Evolutionary conservation across 2,329 filamentous ascomycete genomes (phyloP).

Genomic region (Chalara sp.): DNA sequence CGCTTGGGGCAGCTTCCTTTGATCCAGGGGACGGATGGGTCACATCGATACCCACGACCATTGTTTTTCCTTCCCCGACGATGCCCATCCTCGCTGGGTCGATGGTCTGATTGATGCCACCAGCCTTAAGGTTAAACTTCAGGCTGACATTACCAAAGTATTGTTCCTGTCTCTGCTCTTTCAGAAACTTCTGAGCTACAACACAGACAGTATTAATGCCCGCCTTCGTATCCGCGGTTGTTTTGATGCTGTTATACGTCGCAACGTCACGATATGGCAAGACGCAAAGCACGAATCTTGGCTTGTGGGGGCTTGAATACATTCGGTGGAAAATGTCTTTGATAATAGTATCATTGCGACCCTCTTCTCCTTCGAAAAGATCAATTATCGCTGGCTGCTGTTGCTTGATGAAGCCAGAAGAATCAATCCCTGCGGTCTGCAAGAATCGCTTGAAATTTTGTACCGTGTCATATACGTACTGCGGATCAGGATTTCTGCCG

Average conservation of each 20-base stretch:
- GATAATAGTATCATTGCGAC: constrained; percentile 12
- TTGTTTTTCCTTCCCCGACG: constrained; percentile 62
- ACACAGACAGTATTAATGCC: constrained; percentile 26
- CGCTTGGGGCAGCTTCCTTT: constrained; percentile 55
- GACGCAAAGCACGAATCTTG: constrained; percentile 23
- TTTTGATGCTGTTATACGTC: constrained; percentile 27
- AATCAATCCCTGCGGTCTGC: constrained; percentile 17
- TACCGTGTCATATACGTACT: constrained; percentile 10
- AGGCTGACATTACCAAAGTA: constrained; percentile 66
- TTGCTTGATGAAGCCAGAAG: constrained; percentile 10
- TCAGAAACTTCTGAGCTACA: constrained; percentile 20
- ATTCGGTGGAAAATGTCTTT: constrained; percentile 11
- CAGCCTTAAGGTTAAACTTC: constrained; percentile 77
- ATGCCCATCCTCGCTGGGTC: constrained; percentile 46
- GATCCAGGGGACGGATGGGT: constrained; percentile 75
- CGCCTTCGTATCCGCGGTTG: constrained; percentile 19
- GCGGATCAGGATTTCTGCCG: neutral
- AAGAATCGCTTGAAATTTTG: constrained; percentile 15
- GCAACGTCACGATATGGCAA: constrained; percentile 21
- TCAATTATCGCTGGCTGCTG: constrained; percentile 13
- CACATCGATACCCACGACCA: constrained; percentile 84
- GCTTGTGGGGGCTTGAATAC: constrained; percentile 2
- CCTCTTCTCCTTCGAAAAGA: constrained; percentile 13
- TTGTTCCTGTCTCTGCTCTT: constrained; percentile 29
- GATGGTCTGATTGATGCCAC: constrained; percentile 65